Evolutionary conservation across 768 basidiomycete genomes (phyloP).

Genomic region (Suillus luteus): DNA sequence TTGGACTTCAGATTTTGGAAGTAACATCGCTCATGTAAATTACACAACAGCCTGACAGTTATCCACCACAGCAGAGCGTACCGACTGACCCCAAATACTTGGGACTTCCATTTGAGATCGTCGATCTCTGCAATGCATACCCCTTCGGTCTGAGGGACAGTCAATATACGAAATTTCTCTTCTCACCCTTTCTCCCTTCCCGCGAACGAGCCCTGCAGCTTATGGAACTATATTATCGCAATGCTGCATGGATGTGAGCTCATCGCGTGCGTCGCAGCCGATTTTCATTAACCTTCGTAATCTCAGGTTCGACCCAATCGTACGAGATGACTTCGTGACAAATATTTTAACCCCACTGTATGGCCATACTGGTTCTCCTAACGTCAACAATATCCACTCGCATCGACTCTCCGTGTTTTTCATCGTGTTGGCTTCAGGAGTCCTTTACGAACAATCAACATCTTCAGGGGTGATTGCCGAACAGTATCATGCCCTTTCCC

Average conservation of each 20-base stretch:
- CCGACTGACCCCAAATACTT: conserved; percentile 27
- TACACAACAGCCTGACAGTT: conserved; percentile 11
- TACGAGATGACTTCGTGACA: conserved; percentile 42
- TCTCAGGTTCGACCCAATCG: conserved; percentile 48
- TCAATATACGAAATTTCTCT: conserved; percentile 38
- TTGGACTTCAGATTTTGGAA: neutral
- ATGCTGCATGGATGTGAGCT: conserved; percentile 51
- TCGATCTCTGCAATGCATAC: conserved; percentile 48
- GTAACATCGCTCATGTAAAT: conserved; percentile 17
- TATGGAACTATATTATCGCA: conserved; percentile 43
- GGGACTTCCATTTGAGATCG: conserved; percentile 44
- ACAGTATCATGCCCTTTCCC: conserved; percentile 48
- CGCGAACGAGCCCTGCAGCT: conserved; percentile 42
- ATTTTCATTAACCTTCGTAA: neutral
- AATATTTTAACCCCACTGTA: conserved; percentile 48
- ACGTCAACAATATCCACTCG: conserved; percentile 41
- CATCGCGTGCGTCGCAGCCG: conserved; percentile 4
- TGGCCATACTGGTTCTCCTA: conserved; percentile 31
- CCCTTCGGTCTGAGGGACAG: conserved; percentile 49
- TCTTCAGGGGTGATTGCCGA: conserved; percentile 36
- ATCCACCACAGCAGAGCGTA: conserved; percentile 2
- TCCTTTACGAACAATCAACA: conserved; percentile 43
- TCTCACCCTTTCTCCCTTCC: conserved; percentile 43
- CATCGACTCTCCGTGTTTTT: conserved; percentile 56
- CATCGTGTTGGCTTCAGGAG: conserved; percentile 49